Evolutionary conservation across 176 grass and related monocot species (phyloP).

Genomic region (Bromus sterilis): DNA sequence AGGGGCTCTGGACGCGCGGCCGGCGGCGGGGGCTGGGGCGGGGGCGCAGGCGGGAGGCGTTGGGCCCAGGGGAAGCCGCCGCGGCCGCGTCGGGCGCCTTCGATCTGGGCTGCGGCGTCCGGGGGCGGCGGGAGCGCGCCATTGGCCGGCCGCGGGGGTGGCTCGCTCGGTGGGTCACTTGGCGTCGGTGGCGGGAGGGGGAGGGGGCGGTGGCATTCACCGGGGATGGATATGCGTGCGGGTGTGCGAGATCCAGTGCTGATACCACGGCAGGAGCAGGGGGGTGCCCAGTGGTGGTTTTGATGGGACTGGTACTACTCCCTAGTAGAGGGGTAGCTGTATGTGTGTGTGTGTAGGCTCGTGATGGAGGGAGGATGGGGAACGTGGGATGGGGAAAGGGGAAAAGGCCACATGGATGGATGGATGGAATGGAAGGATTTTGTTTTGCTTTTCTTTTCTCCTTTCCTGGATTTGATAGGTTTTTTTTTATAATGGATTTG

Average conservation of each 20-base stretch:
- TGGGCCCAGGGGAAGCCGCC: not conserved
- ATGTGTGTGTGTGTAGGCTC: too few species aligned
- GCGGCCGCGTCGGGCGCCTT: not conserved
- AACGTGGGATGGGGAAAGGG: slow-evolving; percentile 18
- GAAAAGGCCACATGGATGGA: not conserved
- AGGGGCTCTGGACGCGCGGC: slow-evolving; percentile 40
- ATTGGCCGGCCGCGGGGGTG: slow-evolving; percentile 21
- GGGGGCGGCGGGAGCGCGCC: slow-evolving; percentile 27
- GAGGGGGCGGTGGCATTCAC: slow-evolving; percentile 36
- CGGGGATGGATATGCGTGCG: slow-evolving; percentile 17
- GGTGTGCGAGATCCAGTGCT: slow-evolving; percentile 28
- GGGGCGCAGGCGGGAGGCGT: not conserved
- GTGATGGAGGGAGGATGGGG: slow-evolving; percentile 18
- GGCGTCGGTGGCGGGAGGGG: not conserved
- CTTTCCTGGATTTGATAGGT: not conserved
- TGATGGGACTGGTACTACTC: not conserved
- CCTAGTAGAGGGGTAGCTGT: not conserved
- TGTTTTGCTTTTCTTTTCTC: not conserved
- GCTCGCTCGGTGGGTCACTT: not conserved
- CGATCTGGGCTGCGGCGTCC: not conserved
- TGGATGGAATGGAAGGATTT: not conserved
- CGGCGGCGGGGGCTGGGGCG: slow-evolving; percentile 4
- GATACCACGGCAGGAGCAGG: not conserved
- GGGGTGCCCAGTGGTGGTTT: not conserved
- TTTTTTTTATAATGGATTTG: too few species aligned